Percentiles rank a stretch among this genome's conserved stretches.
These are phyloP conservation scores for Spinacia oleracea DNA, from an alignment of 179 eudicot genomes.

Conservation along the genomic window DNA sequence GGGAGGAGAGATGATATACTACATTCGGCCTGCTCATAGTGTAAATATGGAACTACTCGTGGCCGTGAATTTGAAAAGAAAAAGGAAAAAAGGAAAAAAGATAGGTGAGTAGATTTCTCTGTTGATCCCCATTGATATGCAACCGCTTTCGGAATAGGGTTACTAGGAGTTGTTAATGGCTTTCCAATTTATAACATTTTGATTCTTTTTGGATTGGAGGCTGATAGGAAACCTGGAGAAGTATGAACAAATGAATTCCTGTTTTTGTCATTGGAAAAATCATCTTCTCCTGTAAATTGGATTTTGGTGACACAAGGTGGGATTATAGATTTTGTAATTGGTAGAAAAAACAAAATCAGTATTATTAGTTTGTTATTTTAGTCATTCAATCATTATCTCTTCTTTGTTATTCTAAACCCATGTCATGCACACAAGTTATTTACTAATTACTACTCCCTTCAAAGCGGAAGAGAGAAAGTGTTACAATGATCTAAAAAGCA, in stretches of 20 bases:
- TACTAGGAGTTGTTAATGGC: conserved; percentile 23
- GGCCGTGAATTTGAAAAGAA: conserved; percentile 30
- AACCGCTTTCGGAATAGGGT: conserved; percentile 31
- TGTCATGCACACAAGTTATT: no score
- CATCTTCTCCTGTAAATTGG: conserved; percentile 30
- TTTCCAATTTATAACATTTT: conserved; percentile 30
- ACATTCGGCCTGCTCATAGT: conserved; percentile 40
- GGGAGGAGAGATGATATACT: conserved; percentile 28
- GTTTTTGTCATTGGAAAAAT: conserved; percentile 20
- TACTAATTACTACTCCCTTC: no score
- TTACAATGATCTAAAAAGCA: no score
- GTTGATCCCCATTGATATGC: conserved; percentile 25
- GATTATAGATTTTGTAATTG: conserved; percentile 33
- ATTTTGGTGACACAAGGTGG: conserved; percentile 29
- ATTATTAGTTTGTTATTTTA: conserved; percentile 16
- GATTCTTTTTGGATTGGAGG: conserved; percentile 30
- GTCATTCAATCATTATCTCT: conserved; percentile 2
- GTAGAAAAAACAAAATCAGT: conserved; percentile 28
- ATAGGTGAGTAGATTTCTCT: conserved; percentile 21
- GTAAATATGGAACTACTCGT: conserved; percentile 35
- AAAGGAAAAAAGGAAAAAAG: background rate
- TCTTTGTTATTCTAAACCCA: background rate
- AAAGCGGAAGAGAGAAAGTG: no score
- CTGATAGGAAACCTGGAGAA: conserved; percentile 28
- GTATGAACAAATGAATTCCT: conserved; percentile 24